These are phyloP conservation scores for Orobanche coerulescens DNA, from an alignment of 257 asterid genomes.

Conservation along the genomic window DNA sequence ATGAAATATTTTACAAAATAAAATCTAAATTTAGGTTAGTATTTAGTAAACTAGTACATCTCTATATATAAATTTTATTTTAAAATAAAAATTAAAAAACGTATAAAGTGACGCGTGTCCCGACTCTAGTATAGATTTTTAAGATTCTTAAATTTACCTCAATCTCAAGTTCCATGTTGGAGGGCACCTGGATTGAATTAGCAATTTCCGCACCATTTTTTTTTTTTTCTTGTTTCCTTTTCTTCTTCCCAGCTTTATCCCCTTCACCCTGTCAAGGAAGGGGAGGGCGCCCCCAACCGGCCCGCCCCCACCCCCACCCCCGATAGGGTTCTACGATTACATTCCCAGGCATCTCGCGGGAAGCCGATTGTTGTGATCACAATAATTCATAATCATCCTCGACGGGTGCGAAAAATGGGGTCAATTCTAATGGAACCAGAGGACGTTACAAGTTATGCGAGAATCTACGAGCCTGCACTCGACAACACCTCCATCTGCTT, in stretches of 20 bases:
- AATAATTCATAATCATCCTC: too few relatives aligned
- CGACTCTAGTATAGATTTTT: too few relatives aligned
- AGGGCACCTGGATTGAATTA: too few relatives aligned
- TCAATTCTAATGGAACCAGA: conserved; percentile 30
- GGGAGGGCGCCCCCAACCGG: neutral
- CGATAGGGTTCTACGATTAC: neutral
- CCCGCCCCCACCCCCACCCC: neutral
- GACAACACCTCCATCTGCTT: conserved; percentile 26
- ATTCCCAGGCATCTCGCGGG: neutral
- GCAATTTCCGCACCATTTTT: neutral
- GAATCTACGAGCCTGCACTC: conserved; percentile 18
- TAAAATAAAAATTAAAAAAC: too few relatives aligned
- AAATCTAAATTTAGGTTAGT: too few relatives aligned
- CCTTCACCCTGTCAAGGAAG: neutral
- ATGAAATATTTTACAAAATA: too few relatives aligned
- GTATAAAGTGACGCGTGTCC: too few relatives aligned
- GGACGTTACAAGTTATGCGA: conserved; percentile 20
- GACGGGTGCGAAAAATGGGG: conserved; percentile 27
- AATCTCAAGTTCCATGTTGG: too few relatives aligned
- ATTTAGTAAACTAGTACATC: too few relatives aligned
- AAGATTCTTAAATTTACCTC: too few relatives aligned
- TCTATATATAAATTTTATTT: too few relatives aligned
- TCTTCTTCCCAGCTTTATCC: neutral
- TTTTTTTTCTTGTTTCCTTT: neutral
- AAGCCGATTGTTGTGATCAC: neutral